Conservation (phyloP, 495 filamentous ascomycete genomes). For the Cladorrhinum samala region DNA sequence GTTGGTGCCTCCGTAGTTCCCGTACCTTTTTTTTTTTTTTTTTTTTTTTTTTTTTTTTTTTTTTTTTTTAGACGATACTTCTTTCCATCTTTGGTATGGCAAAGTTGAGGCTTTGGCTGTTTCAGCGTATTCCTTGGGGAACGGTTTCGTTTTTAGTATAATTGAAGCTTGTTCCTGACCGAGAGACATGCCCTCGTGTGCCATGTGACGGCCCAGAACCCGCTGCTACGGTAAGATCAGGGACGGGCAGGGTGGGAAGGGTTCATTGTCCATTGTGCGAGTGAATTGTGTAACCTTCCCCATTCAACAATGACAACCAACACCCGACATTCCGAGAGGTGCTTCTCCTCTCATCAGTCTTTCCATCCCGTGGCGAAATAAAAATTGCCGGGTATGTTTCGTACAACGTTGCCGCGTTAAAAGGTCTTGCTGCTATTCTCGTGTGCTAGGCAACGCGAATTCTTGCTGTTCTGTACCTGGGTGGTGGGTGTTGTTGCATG, state of each 20-base stretch:
- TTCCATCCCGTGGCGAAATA: neutral
- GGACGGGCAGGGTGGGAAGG: neutral
- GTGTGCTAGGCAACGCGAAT: too few relatives aligned
- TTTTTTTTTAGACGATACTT: too few relatives aligned
- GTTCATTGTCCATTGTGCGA: neutral
- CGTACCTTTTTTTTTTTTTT: too few relatives aligned
- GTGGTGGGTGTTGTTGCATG: too few relatives aligned
- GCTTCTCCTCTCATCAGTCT: neutral
- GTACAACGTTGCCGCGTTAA: too few relatives aligned
- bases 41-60: too few relatives aligned
- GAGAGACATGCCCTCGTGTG: too few relatives aligned
- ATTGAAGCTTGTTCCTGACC: too few relatives aligned
- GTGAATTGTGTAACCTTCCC: conserved; percentile 2
- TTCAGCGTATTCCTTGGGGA: neutral
- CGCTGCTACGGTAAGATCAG: neutral
- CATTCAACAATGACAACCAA: neutral
- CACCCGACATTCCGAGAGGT: neutral
- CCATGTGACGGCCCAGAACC: neutral
- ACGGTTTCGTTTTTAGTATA: neutral
- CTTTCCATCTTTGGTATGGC: neutral
- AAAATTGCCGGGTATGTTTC: neutral
- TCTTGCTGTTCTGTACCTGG: conserved; percentile 2
- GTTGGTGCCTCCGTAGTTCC: too few relatives aligned
- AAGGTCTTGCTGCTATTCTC: too few relatives aligned
- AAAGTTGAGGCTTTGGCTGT: neutral